Evolutionary conservation across 306 rosid species (phyloP), one percentile per base, ranked within the genome.

Genomic region (Vicia villosa): DNA sequence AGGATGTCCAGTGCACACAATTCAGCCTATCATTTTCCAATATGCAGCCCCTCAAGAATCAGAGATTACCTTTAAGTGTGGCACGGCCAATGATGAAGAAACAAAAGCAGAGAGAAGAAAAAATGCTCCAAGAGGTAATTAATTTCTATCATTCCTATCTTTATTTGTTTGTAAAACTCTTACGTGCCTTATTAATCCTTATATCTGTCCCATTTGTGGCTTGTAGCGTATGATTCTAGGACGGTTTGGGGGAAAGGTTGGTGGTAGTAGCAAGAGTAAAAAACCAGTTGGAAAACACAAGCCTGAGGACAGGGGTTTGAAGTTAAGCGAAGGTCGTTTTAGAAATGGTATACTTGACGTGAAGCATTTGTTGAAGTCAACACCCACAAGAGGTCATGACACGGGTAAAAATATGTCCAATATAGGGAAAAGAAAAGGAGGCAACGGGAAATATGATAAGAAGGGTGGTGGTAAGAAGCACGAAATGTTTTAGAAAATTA

Each of bases 311-410:
- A 76, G 80, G 65, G 89, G 79, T 74, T 70, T 88, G 67, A 84
- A 70, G 71, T 50, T 82, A 24, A 86, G 78, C 24, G 90, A 88
- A 84, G 95, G 92, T 66, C 72, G 66, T 21, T 88, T 91, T 77
- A 91, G 68, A 80, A 85, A 91, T 26, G 97, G 97, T n/a, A 80
- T 82, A 45, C 89, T 91, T 28, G 82, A 91, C 60, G 95, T 88
- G 63, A 88, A 84, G 70, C 92, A 83, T 83, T 54, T 91, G 73
- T 77, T 91, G 74, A 79, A 38, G 26, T 76, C 84, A 1, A 47
- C 83, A 22, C 79, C 84, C 45, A 55, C 87, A 6, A 75, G 77
- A 72, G 87, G 51, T 13, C 61, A 9, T 15, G 75, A 46, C 17
- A 32, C 58, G 21, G 74, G 70, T 41, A 28, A 46, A 26, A 73